These are phyloP conservation scores for Themeda triandra DNA, from an alignment of 176 grass and related monocot genomes.

Conservation along the genomic window DNA sequence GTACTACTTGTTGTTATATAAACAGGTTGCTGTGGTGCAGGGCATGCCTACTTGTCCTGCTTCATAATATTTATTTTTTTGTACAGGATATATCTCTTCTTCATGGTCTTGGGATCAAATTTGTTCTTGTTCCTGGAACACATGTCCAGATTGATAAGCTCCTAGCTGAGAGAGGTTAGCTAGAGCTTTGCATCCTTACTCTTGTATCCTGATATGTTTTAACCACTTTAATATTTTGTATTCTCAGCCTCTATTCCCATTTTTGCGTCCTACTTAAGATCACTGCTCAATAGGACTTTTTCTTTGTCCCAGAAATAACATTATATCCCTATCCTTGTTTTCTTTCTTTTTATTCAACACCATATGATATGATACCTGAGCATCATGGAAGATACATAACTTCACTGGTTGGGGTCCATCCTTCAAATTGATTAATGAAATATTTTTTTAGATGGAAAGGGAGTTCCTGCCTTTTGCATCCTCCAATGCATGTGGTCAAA, in stretches of 20 bases:
- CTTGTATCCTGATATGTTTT: neutral
- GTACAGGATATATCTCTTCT: conserved; percentile 92
- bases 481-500: neutral
- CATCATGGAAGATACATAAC: neutral
- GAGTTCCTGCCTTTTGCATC: neutral
- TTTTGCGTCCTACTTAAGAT: neutral
- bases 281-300: neutral
- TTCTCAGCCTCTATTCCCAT: neutral
- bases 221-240: neutral
- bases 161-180: conserved; percentile 73
- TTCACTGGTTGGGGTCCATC: neutral
- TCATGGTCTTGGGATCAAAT: conserved; percentile 94
- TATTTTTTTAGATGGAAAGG: neutral
- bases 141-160: conserved; percentile 94
- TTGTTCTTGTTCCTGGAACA: conserved; percentile 93
- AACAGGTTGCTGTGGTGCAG: neutral
- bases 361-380: neutral
- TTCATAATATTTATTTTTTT: conserved; percentile 8
- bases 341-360: neutral
- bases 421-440: neutral
- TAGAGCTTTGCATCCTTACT: conserved; percentile 14
- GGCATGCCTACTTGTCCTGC: neutral
- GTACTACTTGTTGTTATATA: neutral
- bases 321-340: neutral
- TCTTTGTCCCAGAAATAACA: neutral